Percentiles rank a stretch among this genome's conserved stretches.
These are phyloP conservation scores for Nakazawaea ernobii DNA, from an alignment of 805 yeast species.

Conservation along the genomic window DNA sequence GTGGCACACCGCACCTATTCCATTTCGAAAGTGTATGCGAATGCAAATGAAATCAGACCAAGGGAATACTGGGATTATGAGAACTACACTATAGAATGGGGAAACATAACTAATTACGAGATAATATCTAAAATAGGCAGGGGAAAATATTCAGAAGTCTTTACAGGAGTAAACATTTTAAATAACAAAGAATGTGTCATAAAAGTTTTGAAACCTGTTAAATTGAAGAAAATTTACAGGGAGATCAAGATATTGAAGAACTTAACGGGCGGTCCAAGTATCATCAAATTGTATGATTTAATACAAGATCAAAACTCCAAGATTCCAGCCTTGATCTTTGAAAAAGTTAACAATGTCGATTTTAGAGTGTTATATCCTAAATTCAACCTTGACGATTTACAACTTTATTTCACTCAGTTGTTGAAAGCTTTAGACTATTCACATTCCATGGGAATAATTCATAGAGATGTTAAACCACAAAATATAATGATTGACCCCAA, in stretches of 20 bases:
- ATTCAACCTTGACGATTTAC: slow-evolving; percentile 67
- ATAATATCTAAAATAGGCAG: slow-evolving; percentile 80
- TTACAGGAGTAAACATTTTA: slow-evolving; percentile 68
- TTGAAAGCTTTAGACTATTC: slow-evolving; percentile 84
- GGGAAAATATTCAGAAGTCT: slow-evolving; percentile 92
- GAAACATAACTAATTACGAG: slow-evolving; percentile 79
- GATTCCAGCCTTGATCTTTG: slow-evolving; percentile 87
- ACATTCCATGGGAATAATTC: slow-evolving; percentile 94
- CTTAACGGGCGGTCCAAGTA: slow-evolving; percentile 76
- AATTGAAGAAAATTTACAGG: slow-evolving; percentile 85
- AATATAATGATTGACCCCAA: slow-evolving; percentile 89
- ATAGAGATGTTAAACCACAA: slow-evolving; percentile 91
- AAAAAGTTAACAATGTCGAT: slow-evolving; percentile 78
- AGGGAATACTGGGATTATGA: slow-evolving; percentile 81
- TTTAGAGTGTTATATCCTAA: slow-evolving; percentile 83
- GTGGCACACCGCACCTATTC: slow-evolving; percentile 32
- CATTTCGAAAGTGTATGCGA: slow-evolving; percentile 73
- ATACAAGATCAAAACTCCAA: slow-evolving; percentile 81
- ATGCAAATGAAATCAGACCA: slow-evolving; percentile 72
- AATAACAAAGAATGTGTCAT: slow-evolving; percentile 69
- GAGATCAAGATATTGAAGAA: slow-evolving; percentile 86
- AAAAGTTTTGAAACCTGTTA: slow-evolving; percentile 90
- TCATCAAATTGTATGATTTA: slow-evolving; percentile 71
- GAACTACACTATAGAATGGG: slow-evolving; percentile 74
- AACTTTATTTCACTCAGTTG: slow-evolving; percentile 78